Percentiles rank a stretch among this genome's conserved stretches.
phyloP scores from a whole-genome alignment of 140 eudicot genomes.

The Flaveria floridana region DNA sequence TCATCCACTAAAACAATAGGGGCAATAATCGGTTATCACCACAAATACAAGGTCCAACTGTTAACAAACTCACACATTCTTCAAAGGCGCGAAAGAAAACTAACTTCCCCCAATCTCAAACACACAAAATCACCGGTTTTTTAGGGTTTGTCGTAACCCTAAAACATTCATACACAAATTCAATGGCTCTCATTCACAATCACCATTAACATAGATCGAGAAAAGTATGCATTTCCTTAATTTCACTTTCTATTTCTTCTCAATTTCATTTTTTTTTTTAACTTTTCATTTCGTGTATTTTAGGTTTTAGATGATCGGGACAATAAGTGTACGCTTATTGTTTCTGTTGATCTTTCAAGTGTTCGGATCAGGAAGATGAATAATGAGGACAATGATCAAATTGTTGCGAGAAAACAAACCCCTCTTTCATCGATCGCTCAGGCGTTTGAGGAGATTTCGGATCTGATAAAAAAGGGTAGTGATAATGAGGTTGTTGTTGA shows the following conservation, averaged over 20 bases:
- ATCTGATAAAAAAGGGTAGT: conserved; percentile 35
- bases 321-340: conserved; percentile 21
- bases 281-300: conserved; percentile 12
- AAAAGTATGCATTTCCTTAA: conserved; percentile 25
- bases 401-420: conserved; percentile 38
- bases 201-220: conserved; percentile 26
- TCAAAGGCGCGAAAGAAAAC: conserved; percentile 34
- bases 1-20: background rate
- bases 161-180: conserved; percentile 25
- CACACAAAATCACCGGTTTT: conserved; percentile 32
- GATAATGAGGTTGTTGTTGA: conserved; percentile 35
- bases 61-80: conserved; percentile 26
- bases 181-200: conserved; percentile 40
- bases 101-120: conserved; percentile 20
- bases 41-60: conserved; percentile 15
- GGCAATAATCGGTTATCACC: background rate
- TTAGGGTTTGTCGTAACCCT: conserved; percentile 15
- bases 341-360: conserved; percentile 27
- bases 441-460: conserved; percentile 81
- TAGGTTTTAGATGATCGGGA: conserved; percentile 23
- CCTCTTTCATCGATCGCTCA: conserved; percentile 67
- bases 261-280: background rate
- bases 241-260: background rate
- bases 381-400: conserved; percentile 36
- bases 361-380: conserved; percentile 34